Evolutionary conservation across 1,139 yeast genomes (phyloP).

Genomic region (Spathaspora sp.): DNA sequence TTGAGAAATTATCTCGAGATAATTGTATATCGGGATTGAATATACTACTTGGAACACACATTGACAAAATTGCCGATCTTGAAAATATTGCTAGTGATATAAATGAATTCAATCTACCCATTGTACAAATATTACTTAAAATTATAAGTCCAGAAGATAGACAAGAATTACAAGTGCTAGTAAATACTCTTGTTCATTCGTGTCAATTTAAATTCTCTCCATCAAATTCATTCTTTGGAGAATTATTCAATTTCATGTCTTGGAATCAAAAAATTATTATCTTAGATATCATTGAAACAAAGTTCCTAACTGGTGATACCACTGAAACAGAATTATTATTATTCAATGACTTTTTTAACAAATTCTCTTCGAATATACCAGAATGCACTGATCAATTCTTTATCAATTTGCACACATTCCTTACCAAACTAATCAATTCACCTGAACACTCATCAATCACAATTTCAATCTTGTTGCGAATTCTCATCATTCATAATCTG

Average conservation of each 20-base stretch:
- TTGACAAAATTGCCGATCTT: conserved; percentile 21
- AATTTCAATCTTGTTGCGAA: conserved; percentile 50
- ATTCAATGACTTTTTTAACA: conserved; percentile 39
- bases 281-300: conserved; percentile 28
- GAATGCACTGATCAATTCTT: conserved; percentile 21
- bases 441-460: conserved; percentile 17
- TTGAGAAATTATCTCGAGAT: conserved; percentile 18
- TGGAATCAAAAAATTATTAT: conserved; percentile 31
- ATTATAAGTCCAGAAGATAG: conserved; percentile 21
- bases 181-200: conserved; percentile 42
- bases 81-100: conserved; percentile 17
- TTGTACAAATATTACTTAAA: conserved; percentile 47
- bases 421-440: conserved; percentile 18
- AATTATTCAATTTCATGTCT: conserved; percentile 32
- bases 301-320: conserved; percentile 21
- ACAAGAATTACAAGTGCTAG: conserved; percentile 23
- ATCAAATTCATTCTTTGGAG: conserved; percentile 42
- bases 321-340: conserved; percentile 23
- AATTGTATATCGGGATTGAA: conserved; percentile 25
- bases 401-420: conserved; percentile 19
- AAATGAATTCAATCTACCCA: conserved; percentile 55
- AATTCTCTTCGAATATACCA: conserved; percentile 29
- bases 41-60: conserved; percentile 13
- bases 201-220: conserved; percentile 40
- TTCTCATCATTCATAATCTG: conserved; percentile 58